Evolutionary conservation across 2,329 filamentous ascomycete genomes (phyloP).

Genomic region (Fusarium sacchari): DNA sequence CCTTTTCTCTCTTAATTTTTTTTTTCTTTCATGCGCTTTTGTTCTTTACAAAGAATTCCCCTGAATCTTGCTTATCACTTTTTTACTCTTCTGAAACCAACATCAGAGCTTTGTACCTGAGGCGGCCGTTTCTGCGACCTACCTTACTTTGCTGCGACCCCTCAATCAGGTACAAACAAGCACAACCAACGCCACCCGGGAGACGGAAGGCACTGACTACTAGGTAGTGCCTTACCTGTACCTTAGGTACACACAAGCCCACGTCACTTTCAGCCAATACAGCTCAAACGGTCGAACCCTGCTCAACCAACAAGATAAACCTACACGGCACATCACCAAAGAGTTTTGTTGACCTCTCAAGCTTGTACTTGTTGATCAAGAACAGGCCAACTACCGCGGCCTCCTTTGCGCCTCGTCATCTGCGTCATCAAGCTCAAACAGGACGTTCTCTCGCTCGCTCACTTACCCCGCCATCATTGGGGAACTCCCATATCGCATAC

Average conservation of each 20-base stretch:
- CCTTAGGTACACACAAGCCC: background rate
- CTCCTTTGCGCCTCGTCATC: conserved; percentile 1
- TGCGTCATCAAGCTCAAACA: conserved; percentile 12
- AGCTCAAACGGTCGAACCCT: conserved; percentile 32
- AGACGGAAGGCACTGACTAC: background rate
- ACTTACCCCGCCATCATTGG: conserved; percentile 27
- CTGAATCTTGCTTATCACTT: background rate
- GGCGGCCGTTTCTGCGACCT: conserved; percentile 47
- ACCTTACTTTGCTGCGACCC: conserved; percentile 22
- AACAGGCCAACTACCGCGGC: conserved; percentile 3
- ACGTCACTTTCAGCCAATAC: conserved; percentile 16
- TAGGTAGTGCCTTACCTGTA: conserved; percentile 10
- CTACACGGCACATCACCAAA: background rate
- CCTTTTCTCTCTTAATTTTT: background rate
- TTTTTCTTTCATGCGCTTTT: background rate
- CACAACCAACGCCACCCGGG: conserved; percentile 8
- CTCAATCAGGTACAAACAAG: conserved; percentile 13
- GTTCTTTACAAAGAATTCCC: background rate
- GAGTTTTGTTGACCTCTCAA: background rate
- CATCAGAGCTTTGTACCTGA: conserved; percentile 34
- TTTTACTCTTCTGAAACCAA: conserved; percentile 6
- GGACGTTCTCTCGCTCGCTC: background rate
- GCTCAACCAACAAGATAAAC: conserved; percentile 33
- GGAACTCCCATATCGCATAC: conserved; percentile 15
- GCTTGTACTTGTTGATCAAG: conserved; percentile 13